These are phyloP conservation scores for Nigrospora sphaerica DNA, from an alignment of 2,329 filamentous ascomycete species.

Conservation along the genomic window DNA sequence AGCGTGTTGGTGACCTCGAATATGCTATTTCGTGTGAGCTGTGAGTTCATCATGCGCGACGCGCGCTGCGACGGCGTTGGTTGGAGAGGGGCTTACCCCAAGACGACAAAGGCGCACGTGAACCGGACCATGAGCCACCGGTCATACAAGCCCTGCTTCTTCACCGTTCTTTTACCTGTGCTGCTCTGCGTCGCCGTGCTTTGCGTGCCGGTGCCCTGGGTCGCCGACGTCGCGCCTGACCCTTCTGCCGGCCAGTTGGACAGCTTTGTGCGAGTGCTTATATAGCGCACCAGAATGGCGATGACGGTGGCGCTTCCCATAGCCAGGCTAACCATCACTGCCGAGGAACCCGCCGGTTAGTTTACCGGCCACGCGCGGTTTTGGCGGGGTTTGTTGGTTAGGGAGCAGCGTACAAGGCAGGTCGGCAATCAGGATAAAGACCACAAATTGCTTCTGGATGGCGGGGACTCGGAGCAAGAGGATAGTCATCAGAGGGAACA, in stretches of 20 bases:
- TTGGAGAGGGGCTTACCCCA: conserved; percentile 8
- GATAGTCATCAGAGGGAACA: conserved; percentile 15
- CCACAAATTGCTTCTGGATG: conserved; percentile 11
- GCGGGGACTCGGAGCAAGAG: conserved; percentile 11
- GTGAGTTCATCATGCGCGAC: background rate
- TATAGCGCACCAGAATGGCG: conserved; percentile 13
- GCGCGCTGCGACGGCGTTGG: too few relatives aligned
- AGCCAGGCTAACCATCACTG: conserved; percentile 12
- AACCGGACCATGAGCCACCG: conserved; percentile 20
- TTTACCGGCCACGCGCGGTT: background rate
- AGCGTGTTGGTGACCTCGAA: conserved; percentile 19
- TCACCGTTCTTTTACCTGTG: background rate
- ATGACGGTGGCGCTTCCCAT: conserved; percentile 14
- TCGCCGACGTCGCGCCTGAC: too few relatives aligned
- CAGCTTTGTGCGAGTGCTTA: conserved; percentile 14
- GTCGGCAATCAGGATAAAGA: conserved; percentile 16
- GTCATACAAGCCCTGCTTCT: conserved; percentile 13
- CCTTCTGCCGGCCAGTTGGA: conserved; percentile 12
- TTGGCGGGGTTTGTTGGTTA: background rate
- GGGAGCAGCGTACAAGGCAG: conserved; percentile 12
- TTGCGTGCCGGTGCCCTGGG: background rate
- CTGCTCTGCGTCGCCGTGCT: background rate
- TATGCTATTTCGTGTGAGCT: conserved; percentile 3
- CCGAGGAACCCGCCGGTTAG: background rate
- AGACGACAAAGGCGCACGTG: conserved; percentile 14